Evolutionary conservation across 441 rosid species (phyloP).

Genomic region (Omphalea diandra): DNA sequence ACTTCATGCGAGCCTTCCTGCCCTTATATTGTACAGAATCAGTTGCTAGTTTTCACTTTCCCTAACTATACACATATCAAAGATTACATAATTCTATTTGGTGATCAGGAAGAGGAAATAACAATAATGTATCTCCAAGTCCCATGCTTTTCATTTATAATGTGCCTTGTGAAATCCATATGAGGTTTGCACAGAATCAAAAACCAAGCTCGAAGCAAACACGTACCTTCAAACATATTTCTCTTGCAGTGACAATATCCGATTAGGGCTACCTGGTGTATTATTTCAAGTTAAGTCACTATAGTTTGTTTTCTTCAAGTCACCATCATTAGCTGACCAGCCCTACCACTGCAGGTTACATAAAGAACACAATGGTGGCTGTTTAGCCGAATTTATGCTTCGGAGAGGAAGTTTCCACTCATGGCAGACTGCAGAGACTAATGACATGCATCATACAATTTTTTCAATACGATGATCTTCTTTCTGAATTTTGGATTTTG

Average conservation of each 20-base stretch:
- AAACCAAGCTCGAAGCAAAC: conserved; percentile 5
- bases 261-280: background rate
- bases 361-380: background rate
- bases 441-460: background rate
- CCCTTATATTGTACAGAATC: conserved; percentile 45
- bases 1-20: conserved; percentile 80
- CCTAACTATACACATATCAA: background rate
- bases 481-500: no score
- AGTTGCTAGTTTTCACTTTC: background rate
- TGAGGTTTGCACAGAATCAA: conserved; percentile 15
- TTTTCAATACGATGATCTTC: background rate
- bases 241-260: background rate
- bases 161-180: background rate
- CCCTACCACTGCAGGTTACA: conserved; percentile 4
- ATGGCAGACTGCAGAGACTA: background rate
- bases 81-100: conserved; percentile 4
- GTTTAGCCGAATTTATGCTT: background rate
- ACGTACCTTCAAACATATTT: background rate
- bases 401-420: background rate
- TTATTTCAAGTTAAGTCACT: conserved; percentile 18
- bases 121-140: background rate
- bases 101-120: conserved; percentile 12
- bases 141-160: background rate
- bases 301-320: background rate
- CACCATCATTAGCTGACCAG: conserved; percentile 2